Conservation (phyloP, 176 grass and related monocot genomes). For the Microstegium vimineum region DNA sequence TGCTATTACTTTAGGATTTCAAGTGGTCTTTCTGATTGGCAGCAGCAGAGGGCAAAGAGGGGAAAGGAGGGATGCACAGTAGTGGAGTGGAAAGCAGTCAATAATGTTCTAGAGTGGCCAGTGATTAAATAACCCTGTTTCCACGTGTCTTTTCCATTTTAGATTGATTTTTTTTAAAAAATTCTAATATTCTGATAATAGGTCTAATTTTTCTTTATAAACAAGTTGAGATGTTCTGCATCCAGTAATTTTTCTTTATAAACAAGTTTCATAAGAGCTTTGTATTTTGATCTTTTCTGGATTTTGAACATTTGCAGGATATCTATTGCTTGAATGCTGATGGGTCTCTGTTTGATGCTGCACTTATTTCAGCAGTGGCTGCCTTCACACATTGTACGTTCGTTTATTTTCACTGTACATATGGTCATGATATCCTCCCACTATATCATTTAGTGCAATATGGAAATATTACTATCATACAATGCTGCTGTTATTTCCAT, state of each 20-base stretch:
- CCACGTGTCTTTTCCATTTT: neutral
- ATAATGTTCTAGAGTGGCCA: neutral
- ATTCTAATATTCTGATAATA: neutral
- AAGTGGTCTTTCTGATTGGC: neutral
- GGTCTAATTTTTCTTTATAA: neutral
- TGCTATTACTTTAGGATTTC: neutral
- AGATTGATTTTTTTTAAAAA: neutral
- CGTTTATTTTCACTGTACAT: neutral
- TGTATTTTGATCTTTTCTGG: slow-evolving; percentile 27
- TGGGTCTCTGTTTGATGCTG: slow-evolving; percentile 82
- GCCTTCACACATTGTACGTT: slow-evolving; percentile 76
- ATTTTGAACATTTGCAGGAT: slow-evolving; percentile 54
- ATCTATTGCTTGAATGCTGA: slow-evolving; percentile 92
- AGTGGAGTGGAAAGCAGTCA: neutral
- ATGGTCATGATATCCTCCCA: neutral
- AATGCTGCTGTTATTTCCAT: neutral
- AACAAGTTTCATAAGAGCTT: neutral
- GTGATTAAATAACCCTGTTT: neutral
- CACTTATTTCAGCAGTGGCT: slow-evolving; percentile 76
- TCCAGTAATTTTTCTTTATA: too few relatives aligned
- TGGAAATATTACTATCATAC: neutral
- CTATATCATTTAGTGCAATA: neutral
- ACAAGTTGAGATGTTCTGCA: neutral
- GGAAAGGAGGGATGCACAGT: neutral
- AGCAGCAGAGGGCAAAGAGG: neutral